A percentile compares a stretch with the other conserved stretches of the same genome.
phyloP scores from a whole-genome alignment of 2,329 filamentous ascomycete species.

The Monilinia polystroma region DNA sequence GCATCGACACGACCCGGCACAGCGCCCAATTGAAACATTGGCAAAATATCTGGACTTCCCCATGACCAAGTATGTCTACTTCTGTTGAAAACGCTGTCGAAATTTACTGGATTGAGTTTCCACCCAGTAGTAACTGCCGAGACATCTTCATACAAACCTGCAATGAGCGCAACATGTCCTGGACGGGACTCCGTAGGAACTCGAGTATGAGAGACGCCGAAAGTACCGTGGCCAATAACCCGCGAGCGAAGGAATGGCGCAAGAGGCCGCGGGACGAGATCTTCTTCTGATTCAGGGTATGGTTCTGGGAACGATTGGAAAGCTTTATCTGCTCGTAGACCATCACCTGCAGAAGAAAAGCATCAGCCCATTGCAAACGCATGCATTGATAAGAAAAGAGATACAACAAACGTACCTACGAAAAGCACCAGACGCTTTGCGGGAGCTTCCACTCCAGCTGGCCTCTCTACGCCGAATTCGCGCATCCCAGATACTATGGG shows the following conservation, averaged over 20 bases:
- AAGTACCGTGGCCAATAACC: conserved; percentile 86
- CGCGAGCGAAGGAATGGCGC: conserved; percentile 89
- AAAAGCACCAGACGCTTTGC: conserved; percentile 90
- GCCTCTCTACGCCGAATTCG: conserved; percentile 68
- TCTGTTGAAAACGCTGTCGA: conserved; percentile 97
- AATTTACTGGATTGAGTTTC: conserved; percentile 98
- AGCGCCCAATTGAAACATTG: conserved; percentile 96
- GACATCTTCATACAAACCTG: conserved; percentile 95
- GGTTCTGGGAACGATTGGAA: conserved; percentile 93
- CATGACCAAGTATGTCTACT: conserved; percentile 98
- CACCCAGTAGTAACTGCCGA: conserved; percentile 96
- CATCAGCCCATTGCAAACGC: conserved; percentile 23
- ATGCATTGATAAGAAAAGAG: not conserved
- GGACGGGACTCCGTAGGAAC: conserved; percentile 96
- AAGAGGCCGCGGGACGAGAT: conserved; percentile 73
- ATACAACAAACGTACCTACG: conserved; percentile 62
- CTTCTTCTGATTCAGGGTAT: conserved; percentile 63
- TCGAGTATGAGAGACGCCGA: conserved; percentile 94
- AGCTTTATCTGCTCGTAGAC: conserved; percentile 93
- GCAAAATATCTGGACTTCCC: conserved; percentile 95
- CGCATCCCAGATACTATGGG: conserved; percentile 96
- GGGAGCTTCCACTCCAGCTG: conserved; percentile 62
- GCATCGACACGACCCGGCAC: conserved; percentile 82
- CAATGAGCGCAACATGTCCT: conserved; percentile 94
- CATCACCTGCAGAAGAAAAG: conserved; percentile 61